Conservation (phyloP, 805 yeast species). For the Hanseniaspora occidentalis region DNA sequence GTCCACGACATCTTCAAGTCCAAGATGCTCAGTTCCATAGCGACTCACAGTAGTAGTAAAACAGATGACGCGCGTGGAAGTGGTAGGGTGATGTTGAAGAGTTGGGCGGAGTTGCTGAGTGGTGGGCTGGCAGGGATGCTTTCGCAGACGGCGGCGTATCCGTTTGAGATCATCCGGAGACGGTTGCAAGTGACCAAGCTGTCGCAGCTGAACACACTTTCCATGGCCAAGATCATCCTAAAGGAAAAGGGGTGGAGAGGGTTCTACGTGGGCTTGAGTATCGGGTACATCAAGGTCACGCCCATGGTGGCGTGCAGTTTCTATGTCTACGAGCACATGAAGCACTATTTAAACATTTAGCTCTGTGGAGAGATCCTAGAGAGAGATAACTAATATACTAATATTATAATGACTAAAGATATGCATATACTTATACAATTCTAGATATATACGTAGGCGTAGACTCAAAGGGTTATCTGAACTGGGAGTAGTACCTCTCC, state of each 20-base stretch:
- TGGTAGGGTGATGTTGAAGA: slow-evolving; percentile 46
- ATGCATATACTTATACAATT: not conserved
- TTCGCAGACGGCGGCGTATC: slow-evolving; percentile 94
- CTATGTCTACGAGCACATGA: slow-evolving; percentile 83
- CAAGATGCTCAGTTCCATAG: slow-evolving; percentile 37
- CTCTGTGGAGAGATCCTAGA: too few species aligned
- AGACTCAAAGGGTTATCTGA: slow-evolving; percentile 19
- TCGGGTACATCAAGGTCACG: slow-evolving; percentile 87
- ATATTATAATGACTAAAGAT: too few species aligned
- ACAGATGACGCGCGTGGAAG: slow-evolving; percentile 13
- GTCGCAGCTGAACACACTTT: slow-evolving; percentile 31
- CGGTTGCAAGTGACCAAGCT: slow-evolving; percentile 85
- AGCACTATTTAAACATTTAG: slow-evolving; percentile 53
- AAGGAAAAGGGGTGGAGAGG: slow-evolving; percentile 74
- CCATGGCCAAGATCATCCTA: slow-evolving; percentile 49
- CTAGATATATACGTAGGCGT: not conserved
- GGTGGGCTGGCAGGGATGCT: slow-evolving; percentile 95
- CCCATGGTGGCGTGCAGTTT: slow-evolving; percentile 98
- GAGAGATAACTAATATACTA: too few species aligned
- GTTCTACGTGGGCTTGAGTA: slow-evolving; percentile 85
- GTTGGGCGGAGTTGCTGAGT: slow-evolving; percentile 87
- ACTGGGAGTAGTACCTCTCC: slow-evolving; percentile 62
- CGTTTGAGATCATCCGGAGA: slow-evolving; percentile 88
- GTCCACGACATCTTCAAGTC: slow-evolving; percentile 78
- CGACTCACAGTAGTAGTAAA: slow-evolving; percentile 28